phyloP scores from a whole-genome alignment of 2,329 filamentous ascomycete species.

The Penicillium concentricum region DNA sequence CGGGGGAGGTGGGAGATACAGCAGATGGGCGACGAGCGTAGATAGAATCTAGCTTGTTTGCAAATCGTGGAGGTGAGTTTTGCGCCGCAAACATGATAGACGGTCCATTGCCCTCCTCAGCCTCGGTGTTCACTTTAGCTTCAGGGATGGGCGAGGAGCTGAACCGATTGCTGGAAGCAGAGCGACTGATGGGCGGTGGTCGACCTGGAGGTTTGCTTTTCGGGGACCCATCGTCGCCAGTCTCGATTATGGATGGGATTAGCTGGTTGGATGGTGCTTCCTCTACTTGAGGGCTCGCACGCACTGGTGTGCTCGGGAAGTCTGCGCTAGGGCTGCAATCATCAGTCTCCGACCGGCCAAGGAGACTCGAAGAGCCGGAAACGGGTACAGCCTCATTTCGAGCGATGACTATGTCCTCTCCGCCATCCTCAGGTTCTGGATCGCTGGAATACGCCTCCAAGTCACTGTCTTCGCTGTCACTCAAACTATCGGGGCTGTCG shows the following conservation, averaged over 20 bases:
- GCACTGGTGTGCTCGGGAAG: constrained; percentile 3
- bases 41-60: constrained; percentile 36
- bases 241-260: constrained; percentile 29
- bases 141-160: constrained; percentile 71
- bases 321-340: constrained; percentile 13
- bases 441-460: constrained; percentile 43
- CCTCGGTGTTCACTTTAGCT: constrained; percentile 62
- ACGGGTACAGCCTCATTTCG: neutral
- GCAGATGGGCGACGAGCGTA: constrained; percentile 34
- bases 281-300: constrained; percentile 2
- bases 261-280: constrained; percentile 2
- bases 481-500: constrained; percentile 48
- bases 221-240: constrained; percentile 24
- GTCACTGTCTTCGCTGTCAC: constrained; percentile 45
- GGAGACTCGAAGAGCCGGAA: constrained; percentile 5
- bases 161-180: constrained; percentile 51
- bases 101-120: constrained; percentile 59
- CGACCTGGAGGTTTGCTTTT: constrained; percentile 17
- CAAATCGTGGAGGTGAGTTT: constrained; percentile 34
- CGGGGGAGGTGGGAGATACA: constrained; percentile 12
- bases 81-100: constrained; percentile 72
- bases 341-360: constrained; percentile 9
- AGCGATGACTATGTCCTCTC: constrained; percentile 5
- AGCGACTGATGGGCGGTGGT: constrained; percentile 30
- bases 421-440: constrained; percentile 31